Evolutionary conservation across 208 protist genomes (phyloP), one percentile per base, ranked within the genome.

Genomic region (Acanthamoeba triangularis): DNA sequence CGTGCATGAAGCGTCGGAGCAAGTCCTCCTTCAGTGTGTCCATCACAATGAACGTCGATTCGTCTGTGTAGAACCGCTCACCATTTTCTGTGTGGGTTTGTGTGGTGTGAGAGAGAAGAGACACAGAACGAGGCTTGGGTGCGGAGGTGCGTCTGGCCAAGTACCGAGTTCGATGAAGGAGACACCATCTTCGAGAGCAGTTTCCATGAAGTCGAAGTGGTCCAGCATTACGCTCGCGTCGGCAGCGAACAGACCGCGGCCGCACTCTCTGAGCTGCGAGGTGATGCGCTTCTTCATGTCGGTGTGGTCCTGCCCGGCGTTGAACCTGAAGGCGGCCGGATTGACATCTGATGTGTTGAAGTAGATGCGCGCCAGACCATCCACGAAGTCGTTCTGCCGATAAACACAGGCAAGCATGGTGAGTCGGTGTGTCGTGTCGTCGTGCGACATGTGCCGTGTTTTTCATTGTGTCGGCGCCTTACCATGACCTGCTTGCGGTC

Each of bases 161-260:
- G 28, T 67, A 28, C 16, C 23, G 3, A 44, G 25, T 20, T 30
- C 30, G 28, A 87, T 87, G 78, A 49, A 87, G n/a, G 78, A 16
- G 23, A 87, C 78, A 47, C 47, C 30, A 47, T 87, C 78, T 20
- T 87, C 78, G 28, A 87, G 41, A 37, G 78, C 78, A n/a, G 78
- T 59, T n/a, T 87, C 78, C 78, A 87, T 63, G 78, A 63, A 61
- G 52, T 87, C 78, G 35, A 87, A 87, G 49, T 87, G 52, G n/a
- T 56, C 30, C 25, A 87, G 41, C 78, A 87, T 59, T 28, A 61
- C 33, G 11, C 13, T 8, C 8, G 78, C 78, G 30, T 87, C 78
- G 44, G 61, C 33, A 14, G 52, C 78, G 33, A 87, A 87, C 14
- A 87, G 78, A 35, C 78, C 78, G 25, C 78, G 78, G 25, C 30